Conservation (phyloP, 2,329 filamentous ascomycete genomes). For the Cladophialophora carrionii region DNA sequence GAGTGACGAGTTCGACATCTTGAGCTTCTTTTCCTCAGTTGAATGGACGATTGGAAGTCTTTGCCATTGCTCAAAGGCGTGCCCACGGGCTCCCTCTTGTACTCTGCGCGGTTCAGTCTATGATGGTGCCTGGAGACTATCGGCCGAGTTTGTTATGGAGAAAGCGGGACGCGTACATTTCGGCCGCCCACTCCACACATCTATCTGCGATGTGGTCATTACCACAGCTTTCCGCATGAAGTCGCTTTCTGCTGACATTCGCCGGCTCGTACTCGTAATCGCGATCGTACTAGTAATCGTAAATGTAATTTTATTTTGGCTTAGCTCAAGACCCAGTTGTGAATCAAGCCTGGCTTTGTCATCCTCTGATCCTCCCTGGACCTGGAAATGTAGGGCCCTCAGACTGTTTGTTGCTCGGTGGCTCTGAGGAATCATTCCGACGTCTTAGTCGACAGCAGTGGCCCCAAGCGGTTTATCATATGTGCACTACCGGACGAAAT, state of each 20-base stretch:
- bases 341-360: neutral
- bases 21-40: neutral
- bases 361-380: neutral
- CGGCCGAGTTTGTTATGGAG: neutral
- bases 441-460: neutral
- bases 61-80: neutral
- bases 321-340: neutral
- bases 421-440: neutral
- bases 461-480: neutral
- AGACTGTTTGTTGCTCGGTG: neutral
- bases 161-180: neutral
- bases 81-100: neutral
- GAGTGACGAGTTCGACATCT: slow-evolving; percentile 5
- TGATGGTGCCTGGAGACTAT: neutral
- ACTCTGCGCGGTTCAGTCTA: neutral
- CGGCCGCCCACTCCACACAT: neutral
- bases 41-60: neutral
- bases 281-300: neutral
- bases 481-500: neutral
- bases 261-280: neutral
- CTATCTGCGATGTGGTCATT: neutral
- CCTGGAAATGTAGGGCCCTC: neutral
- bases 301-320: neutral
- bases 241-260: neutral
- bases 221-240: neutral